Base-by-base conservation (phyloP, 768 basidiomycete species). In the Auricularia heimuer region DNA sequence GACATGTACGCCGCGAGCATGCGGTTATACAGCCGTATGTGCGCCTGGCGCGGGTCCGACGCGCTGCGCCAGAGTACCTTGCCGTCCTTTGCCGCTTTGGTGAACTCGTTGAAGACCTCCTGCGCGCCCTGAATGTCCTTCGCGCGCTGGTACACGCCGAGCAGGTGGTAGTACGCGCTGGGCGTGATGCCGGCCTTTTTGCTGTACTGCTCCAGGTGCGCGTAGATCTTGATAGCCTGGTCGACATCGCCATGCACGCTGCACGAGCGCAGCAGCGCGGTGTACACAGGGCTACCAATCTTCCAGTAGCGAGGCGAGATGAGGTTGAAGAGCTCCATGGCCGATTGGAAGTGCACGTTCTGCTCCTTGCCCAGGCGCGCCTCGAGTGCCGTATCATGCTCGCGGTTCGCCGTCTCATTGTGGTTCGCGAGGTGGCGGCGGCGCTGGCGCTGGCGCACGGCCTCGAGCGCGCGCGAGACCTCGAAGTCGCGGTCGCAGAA, bases 1-100 rank as follows among this genome's bases (percentile, higher is more conserved):
- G 77, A 80, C 78, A 94, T 87, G 73, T 90, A 87, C 0, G 85
- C 81, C 61, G 85, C 80, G 42, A 94, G 84, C 87, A 92, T 91
- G 69, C 82, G 78, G 68, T 90, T 89, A 84, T 85, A 93, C 2
- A 87, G 76, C 45, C 77, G 71, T 56, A 87, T 75, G 62, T 81
- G 79, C 24, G 76, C 29, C 24, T 42, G 44, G 16, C 47, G 47
- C 14, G 79, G 21, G 76, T 21, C 24, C 14, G 34, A 18, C 16
- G 47, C 14, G 16, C 18, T 18, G 33, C 60, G 21, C 39, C 42
- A 33, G 66, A 54, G n/a, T 8, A 88, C 67, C 7, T 71, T 73
- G 7, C 79, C 81, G 0, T 71, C 70, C 11, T 74, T 67, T 29
- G 78, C 64, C 3, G 83, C 80, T 12, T 71, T 62, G 56, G 76